Conservation (phyloP, 78 protist species). For the Speleostelium caveatum region DNA sequence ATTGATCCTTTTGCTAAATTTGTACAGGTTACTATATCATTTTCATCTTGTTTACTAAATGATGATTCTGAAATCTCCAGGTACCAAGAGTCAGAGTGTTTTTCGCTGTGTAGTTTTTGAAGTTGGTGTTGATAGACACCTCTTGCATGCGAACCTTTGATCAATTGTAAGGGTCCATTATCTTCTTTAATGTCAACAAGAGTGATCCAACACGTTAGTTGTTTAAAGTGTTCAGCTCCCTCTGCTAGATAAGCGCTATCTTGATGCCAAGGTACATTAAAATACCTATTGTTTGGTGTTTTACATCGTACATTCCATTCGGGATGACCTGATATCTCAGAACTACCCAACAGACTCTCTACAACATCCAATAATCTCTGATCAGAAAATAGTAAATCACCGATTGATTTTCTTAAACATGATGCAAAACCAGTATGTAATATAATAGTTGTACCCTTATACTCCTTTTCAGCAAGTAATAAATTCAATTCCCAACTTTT, state of each 20-base stretch:
- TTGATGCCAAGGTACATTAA: constrained; percentile 69
- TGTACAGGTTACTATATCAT: background rate
- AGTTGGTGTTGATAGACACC: constrained; percentile 9
- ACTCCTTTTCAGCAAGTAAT: constrained; percentile 2
- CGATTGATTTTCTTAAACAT: constrained; percentile 23
- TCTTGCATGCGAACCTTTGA: background rate
- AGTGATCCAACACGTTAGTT: constrained; percentile 56
- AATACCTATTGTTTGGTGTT: constrained; percentile 38
- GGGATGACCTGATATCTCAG: constrained; percentile 63
- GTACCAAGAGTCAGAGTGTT: constrained; percentile 56
- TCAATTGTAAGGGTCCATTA: constrained; percentile 36
- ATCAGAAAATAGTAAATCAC: constrained; percentile 2
- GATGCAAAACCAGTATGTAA: constrained; percentile 56
- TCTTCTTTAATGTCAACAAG: constrained; percentile 14
- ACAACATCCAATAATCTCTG: background rate
- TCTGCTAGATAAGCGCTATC: constrained; percentile 34
- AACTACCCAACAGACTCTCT: background rate
- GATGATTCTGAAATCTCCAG: constrained; percentile 9
- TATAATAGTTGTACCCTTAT: constrained; percentile 43
- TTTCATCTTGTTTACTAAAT: background rate
- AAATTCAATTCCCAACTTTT: no score
- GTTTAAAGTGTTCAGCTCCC: constrained; percentile 37
- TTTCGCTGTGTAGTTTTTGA: background rate
- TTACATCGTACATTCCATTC: constrained; percentile 73
- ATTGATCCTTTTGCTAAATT: constrained; percentile 31